A percentile compares a stretch with the other conserved stretches of the same genome.
phyloP scores from a whole-genome alignment of 2,329 filamentous ascomycete species.

The Dactylellina haptotyla region DNA sequence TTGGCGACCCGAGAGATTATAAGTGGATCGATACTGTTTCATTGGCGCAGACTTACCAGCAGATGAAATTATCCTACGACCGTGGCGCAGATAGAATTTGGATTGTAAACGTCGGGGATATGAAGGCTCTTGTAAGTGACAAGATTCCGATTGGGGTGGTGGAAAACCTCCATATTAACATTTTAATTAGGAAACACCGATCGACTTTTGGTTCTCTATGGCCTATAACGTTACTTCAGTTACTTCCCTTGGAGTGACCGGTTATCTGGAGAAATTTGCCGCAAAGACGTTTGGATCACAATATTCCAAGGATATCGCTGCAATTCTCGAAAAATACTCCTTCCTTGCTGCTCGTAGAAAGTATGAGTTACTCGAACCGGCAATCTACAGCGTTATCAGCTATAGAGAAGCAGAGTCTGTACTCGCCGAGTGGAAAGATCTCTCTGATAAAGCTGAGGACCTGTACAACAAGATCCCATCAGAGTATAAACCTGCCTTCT shows the following conservation, averaged over 20 bases:
- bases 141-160: neutral
- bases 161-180: neutral
- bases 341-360: slow-evolving; percentile 70
- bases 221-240: slow-evolving; percentile 69
- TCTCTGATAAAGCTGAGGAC: slow-evolving; percentile 68
- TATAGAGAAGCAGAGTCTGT: slow-evolving; percentile 72
- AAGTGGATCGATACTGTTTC: slow-evolving; percentile 75
- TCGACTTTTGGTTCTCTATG: slow-evolving; percentile 74
- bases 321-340: slow-evolving; percentile 68
- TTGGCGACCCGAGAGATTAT: slow-evolving; percentile 70
- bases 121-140: slow-evolving; percentile 68
- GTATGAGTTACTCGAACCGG: slow-evolving; percentile 71
- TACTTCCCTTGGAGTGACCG: slow-evolving; percentile 65
- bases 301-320: slow-evolving; percentile 65
- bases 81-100: slow-evolving; percentile 71
- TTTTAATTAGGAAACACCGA: slow-evolving; percentile 67
- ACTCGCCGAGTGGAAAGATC: slow-evolving; percentile 67
- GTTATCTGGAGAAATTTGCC: slow-evolving; percentile 70
- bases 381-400: slow-evolving; percentile 71
- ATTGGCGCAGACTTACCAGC: slow-evolving; percentile 72
- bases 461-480: slow-evolving; percentile 68
- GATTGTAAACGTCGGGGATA: slow-evolving; percentile 75
- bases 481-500: slow-evolving; percentile 69
- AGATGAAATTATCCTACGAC: slow-evolving; percentile 72
- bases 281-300: slow-evolving; percentile 68